Percentiles rank a stretch among this genome's conserved stretches.
These are phyloP conservation scores for Teratosphaeria pseudoeucalypti DNA, from an alignment of 2,329 filamentous ascomycete species.

Conservation along the genomic window DNA sequence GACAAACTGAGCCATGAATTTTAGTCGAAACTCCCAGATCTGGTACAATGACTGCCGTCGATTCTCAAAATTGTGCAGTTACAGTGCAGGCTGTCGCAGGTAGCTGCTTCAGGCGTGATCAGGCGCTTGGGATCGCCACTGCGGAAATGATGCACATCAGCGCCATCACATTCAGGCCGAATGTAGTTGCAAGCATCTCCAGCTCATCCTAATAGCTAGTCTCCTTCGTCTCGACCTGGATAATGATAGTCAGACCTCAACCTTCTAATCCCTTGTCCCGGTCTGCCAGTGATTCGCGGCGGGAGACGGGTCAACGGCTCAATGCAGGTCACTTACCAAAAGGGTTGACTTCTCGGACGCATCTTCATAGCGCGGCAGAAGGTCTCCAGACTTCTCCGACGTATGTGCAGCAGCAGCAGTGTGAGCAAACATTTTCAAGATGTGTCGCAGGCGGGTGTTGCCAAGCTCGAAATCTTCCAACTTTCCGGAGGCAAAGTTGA, in stretches of 20 bases:
- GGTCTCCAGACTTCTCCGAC: background rate
- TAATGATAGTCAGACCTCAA: background rate
- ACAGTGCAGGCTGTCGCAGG: background rate
- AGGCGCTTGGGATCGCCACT: background rate
- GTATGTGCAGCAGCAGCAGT: slow-evolving; percentile 2
- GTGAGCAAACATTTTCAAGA: slow-evolving; percentile 3
- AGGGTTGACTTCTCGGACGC: background rate
- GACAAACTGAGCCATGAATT: too few relatives aligned
- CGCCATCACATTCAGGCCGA: background rate
- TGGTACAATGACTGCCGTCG: too few relatives aligned
- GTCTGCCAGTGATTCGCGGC: background rate
- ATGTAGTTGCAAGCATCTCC: background rate
- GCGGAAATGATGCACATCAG: background rate
- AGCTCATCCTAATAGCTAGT: background rate
- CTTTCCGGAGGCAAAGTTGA: slow-evolving; percentile 12
- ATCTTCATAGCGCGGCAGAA: background rate
- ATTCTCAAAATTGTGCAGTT: background rate
- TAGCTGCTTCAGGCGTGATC: background rate
- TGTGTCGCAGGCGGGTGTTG: background rate
- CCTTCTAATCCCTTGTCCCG: background rate
- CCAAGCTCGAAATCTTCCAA: slow-evolving; percentile 3
- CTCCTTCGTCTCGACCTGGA: background rate
- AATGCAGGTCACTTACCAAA: background rate
- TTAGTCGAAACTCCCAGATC: too few relatives aligned
- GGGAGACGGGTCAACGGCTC: too few relatives aligned